Evolutionary conservation across 2,329 filamentous ascomycete genomes (phyloP), one percentile per base, ranked within the genome.

Genomic region (Pseudogymnoascus sp.): DNA sequence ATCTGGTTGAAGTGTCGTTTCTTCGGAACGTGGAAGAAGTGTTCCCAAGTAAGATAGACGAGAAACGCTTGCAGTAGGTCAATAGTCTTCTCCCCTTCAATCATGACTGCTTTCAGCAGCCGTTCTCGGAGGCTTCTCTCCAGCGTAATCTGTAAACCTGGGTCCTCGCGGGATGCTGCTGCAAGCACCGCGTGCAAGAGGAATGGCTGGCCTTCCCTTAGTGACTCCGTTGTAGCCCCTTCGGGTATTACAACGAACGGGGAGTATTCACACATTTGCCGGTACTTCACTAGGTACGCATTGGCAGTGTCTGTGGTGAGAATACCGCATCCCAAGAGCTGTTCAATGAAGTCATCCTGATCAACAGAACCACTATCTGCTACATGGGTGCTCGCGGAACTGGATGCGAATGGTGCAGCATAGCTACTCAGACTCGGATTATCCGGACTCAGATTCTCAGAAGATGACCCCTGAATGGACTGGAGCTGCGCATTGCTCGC

Each of bases 51-150:
- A 60, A 71, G 62, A 36, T 70, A 64, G 12, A 71, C 65, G 41
- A 71, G 65, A 63, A 70, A 61, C 7, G 66, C 69, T 61, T 71
- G 69, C 12, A 71, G 66, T 6, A 71, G 60, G 36, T 71, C 69
- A 58, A 71, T 42, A 60, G 65, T 67, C 61, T 68, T 70, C 42
- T 71, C 68, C 7, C 63, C 64, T 15, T 62, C 58, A 8, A 66
- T 31, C 17, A 68, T 27, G 63, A 60, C 36, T 63, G 59, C 42
- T 48, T 48, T 6, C 63, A 55, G 15, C 29, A 55, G 29, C 29
- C 29, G 48, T 55, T 55, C 48, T 1, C 48, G 48, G 9, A 55
- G 29, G 29, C 29, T 55, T 55, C 48, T 31, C 27, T 55, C 48
- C 5, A 55, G 48, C 29, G 29, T 55, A 7, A 9, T 55, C 29